phyloP scores from a whole-genome alignment of 1,139 yeast genomes.

The Nakaseomyces glabratus region DNA sequence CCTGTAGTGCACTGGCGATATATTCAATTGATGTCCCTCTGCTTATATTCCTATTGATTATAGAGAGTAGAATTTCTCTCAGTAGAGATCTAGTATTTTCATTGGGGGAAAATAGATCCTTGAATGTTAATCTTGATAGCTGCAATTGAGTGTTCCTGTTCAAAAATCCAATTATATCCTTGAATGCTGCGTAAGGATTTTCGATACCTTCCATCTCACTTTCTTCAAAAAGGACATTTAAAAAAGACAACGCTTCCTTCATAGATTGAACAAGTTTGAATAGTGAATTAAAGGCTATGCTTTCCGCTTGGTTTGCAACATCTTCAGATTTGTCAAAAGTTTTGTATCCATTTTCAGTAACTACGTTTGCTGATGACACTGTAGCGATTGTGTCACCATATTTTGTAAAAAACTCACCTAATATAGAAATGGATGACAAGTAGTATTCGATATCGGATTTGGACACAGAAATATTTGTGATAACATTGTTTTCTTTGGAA shows the following conservation, averaged over 20 bases:
- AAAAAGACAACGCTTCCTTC: constrained; percentile 83
- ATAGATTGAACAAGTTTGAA: constrained; percentile 67
- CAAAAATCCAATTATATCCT: constrained; percentile 63
- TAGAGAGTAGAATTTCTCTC: constrained; percentile 78
- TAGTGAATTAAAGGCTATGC: constrained; percentile 75
- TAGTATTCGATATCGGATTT: constrained; percentile 55
- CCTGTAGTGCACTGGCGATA: constrained; percentile 80
- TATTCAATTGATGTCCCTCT: constrained; percentile 92
- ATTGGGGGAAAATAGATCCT: constrained; percentile 66
- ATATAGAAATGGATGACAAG: constrained; percentile 48
- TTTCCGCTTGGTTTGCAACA: constrained; percentile 77
- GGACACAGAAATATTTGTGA: constrained; percentile 34
- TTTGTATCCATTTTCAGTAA: constrained; percentile 11
- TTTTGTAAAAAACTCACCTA: constrained; percentile 47
- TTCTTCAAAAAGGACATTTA: constrained; percentile 75
- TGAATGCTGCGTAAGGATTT: constrained; percentile 37
- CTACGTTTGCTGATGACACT: constrained; percentile 29
- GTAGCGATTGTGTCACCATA: constrained; percentile 48
- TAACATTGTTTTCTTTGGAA: constrained; percentile 17
- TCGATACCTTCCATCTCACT: constrained; percentile 38
- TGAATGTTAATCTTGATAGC: constrained; percentile 57
- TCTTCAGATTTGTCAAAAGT: constrained; percentile 32
- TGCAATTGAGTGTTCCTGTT: constrained; percentile 59
- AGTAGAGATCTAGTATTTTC: constrained; percentile 56
- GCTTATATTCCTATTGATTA: constrained; percentile 78